These are phyloP conservation scores for Stromatinia cepivora DNA, from an alignment of 2,329 filamentous ascomycete genomes.

Conservation along the genomic window DNA sequence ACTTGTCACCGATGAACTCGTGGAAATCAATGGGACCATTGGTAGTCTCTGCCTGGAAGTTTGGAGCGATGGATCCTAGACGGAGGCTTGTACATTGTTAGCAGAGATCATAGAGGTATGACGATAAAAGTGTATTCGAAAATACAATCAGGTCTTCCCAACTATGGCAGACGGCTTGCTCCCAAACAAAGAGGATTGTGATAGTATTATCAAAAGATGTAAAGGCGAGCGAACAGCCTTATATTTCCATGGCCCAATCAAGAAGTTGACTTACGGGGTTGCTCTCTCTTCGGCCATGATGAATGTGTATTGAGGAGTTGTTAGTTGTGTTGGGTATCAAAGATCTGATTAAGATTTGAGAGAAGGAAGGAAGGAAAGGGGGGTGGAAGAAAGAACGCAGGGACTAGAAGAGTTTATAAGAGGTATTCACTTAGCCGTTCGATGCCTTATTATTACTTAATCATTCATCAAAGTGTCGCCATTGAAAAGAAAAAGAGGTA, in stretches of 20 bases:
- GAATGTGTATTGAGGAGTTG: conserved; percentile 8
- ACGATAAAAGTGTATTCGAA: background rate
- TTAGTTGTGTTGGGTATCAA: background rate
- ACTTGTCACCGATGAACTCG: conserved; percentile 75
- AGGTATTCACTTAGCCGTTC: background rate
- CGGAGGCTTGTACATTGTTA: conserved; percentile 52
- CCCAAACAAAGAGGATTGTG: background rate
- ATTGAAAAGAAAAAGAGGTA: background rate
- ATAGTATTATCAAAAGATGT: background rate
- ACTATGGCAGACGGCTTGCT: background rate
- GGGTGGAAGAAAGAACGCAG: background rate
- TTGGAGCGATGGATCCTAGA: conserved; percentile 68
- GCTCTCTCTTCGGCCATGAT: conserved; percentile 29
- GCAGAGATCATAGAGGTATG: background rate
- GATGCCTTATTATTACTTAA: conserved; percentile 17
- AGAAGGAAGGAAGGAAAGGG: background rate
- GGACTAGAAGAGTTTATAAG: background rate
- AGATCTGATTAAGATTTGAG: background rate
- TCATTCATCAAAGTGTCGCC: conserved; percentile 16
- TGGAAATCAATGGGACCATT: conserved; percentile 79
- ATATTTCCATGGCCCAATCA: background rate
- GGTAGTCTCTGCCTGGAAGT: conserved; percentile 82
- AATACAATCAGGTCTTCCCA: background rate
- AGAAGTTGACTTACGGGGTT: conserved; percentile 28
- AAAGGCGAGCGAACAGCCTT: background rate